Evolutionary conservation across 2,329 filamentous ascomycete species (phyloP).

Genomic region (Taxawa tesnikishii): DNA sequence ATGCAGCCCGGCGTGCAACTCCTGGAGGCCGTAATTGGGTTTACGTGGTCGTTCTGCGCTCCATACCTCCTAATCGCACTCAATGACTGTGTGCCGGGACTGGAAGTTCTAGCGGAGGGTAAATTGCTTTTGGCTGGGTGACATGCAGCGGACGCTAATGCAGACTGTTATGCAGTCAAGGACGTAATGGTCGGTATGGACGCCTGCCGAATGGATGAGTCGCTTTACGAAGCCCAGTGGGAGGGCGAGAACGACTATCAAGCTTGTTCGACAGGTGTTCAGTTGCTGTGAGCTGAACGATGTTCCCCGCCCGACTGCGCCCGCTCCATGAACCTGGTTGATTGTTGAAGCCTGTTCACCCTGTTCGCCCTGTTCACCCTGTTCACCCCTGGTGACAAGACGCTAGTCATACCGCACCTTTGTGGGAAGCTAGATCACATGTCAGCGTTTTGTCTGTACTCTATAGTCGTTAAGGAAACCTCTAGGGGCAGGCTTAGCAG

Average conservation of each 20-base stretch:
- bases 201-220: constrained; percentile 38
- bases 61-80: constrained; percentile 37
- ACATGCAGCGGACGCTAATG: neutral
- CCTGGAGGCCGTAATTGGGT: constrained; percentile 38
- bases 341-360: no score
- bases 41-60: constrained; percentile 37
- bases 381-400: no score
- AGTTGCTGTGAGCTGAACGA: no score
- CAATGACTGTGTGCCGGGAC: constrained; percentile 40
- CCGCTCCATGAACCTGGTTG: no score
- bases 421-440: no score
- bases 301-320: no score
- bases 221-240: constrained; percentile 27
- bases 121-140: constrained; percentile 27
- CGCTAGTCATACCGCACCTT: no score
- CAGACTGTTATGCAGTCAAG: constrained; percentile 17
- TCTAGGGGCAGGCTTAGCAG: no score
- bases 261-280: no score
- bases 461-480: no score
- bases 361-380: no score
- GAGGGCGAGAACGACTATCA: constrained; percentile 23
- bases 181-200: constrained; percentile 37
- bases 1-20: constrained; percentile 38
- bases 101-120: constrained; percentile 40
- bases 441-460: no score